These are phyloP conservation scores for Trametopsis cervina DNA, from an alignment of 768 basidiomycete genomes.

Conservation along the genomic window DNA sequence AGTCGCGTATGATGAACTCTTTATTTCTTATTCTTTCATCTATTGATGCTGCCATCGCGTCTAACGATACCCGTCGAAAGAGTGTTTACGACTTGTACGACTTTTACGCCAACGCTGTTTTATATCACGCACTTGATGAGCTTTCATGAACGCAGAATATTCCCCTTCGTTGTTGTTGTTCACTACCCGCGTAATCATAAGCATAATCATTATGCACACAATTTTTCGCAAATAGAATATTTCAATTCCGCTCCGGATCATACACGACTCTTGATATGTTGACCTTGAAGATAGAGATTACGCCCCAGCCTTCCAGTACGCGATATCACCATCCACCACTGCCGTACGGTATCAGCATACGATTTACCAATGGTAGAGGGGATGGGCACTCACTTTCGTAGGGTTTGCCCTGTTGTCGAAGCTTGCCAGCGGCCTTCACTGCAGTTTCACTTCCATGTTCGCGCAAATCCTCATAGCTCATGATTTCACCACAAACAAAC, in stretches of 20 bases:
- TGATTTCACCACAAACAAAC: conserved; percentile 96
- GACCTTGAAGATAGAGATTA: conserved; percentile 13
- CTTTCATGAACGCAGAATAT: too few relatives aligned
- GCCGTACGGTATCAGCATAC: not conserved
- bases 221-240: not conserved
- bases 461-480: conserved; percentile 84
- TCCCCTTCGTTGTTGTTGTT: too few relatives aligned
- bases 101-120: too few relatives aligned
- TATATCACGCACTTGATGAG: too few relatives aligned
- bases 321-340: conserved; percentile 89
- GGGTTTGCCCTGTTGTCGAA: conserved; percentile 93
- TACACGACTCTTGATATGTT: not conserved
- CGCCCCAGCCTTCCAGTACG: conserved; percentile 83
- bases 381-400: conserved; percentile 70
- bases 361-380: not conserved
- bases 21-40: too few relatives aligned
- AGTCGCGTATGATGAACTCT: too few relatives aligned
- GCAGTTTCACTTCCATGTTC: conserved; percentile 86
- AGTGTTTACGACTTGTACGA: too few relatives aligned
- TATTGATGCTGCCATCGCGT: too few relatives aligned
- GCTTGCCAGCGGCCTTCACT: conserved; percentile 93
- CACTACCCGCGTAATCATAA: too few relatives aligned
- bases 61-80: too few relatives aligned
- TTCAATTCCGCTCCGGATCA: not conserved
- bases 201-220: not conserved